Base-by-base conservation (phyloP, 768 basidiomycete species). In the Leucosporidium scottii region DNA sequence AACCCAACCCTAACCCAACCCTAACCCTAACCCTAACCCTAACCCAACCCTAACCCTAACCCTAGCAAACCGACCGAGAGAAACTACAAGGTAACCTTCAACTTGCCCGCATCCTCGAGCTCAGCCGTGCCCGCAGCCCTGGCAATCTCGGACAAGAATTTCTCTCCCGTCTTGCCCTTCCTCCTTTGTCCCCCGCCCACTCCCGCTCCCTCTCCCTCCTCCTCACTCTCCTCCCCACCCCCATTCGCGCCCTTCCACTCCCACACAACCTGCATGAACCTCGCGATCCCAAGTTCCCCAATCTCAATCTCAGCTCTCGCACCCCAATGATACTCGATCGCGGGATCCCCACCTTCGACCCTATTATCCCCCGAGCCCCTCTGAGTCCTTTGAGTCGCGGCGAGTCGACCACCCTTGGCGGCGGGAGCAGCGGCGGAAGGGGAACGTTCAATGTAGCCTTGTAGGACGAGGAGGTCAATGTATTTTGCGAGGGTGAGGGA, bases 261-360 rank as follows among this genome's bases (percentile, higher is more conserved):
- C 23, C 57, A 90, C 73, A 93, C 89, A 73, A 89, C 86, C 2
- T 86, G 85, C 2, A 94, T 82, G 74, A 94, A 94, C 63, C 79
- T 79, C 1, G 86, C 89, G 13, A 93, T 80, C 18, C 82, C 86
- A 66, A 82, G 79, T 78, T 97, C 93, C 2, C 90, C 87, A 6
- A 96, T 84, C 78, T 96, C 93, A 47, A 84, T 84, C 49, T 87
- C 83, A 2, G 91, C 86, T 34, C 90, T 83, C 31, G 83, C 80
- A 4, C 92, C 93, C 93, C 93, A 97, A 23, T 85, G 83, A 91
- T 90, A 91, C 74, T 91, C 89, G 68, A 81, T 84, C 21, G 79
- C 78, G 20, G 78, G 77, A 21, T 81, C 83, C 10, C 79, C 78
- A 25, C 78, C 78, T 48, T 79, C 80, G 28, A 71, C 77, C 17